Evolutionary conservation across 371 early-diverging fungal species (phyloP).

Genomic region (Mucor mucedo): DNA sequence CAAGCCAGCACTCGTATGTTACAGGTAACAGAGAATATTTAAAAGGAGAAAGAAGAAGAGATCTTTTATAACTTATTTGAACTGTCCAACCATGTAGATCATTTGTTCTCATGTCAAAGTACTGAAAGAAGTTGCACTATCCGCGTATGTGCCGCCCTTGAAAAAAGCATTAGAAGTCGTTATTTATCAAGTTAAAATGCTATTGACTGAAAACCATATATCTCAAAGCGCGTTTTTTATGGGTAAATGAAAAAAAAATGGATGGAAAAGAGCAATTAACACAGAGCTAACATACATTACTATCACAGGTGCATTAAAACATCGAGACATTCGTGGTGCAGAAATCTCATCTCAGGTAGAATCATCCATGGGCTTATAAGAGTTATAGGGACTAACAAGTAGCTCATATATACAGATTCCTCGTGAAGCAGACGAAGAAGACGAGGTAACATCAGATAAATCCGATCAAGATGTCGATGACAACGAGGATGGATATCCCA

Average conservation of each 20-base stretch:
- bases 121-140: slow-evolving; percentile 61
- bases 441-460: neutral
- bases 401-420: slow-evolving; percentile 23
- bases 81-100: slow-evolving; percentile 38
- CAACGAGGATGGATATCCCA: neutral
- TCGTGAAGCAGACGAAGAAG: slow-evolving; percentile 26
- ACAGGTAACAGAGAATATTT: slow-evolving; percentile 39
- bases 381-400: neutral
- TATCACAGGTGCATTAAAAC: slow-evolving; percentile 66
- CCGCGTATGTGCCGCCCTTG: slow-evolving; percentile 72
- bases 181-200: slow-evolving; percentile 75
- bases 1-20: slow-evolving; percentile 67
- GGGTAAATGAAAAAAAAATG: slow-evolving; percentile 41
- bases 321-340: slow-evolving; percentile 74
- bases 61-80: no score
- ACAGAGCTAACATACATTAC: no score
- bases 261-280: neutral
- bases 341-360: slow-evolving; percentile 76
- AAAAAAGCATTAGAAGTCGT: slow-evolving; percentile 77
- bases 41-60: no score
- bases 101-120: slow-evolving; percentile 85
- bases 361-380: neutral
- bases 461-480: slow-evolving; percentile 7
- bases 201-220: slow-evolving; percentile 75
- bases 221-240: slow-evolving; percentile 63